phyloP scores from a whole-genome alignment of 1,284 basidiomycete species.

The Peniophora sp. region DNA sequence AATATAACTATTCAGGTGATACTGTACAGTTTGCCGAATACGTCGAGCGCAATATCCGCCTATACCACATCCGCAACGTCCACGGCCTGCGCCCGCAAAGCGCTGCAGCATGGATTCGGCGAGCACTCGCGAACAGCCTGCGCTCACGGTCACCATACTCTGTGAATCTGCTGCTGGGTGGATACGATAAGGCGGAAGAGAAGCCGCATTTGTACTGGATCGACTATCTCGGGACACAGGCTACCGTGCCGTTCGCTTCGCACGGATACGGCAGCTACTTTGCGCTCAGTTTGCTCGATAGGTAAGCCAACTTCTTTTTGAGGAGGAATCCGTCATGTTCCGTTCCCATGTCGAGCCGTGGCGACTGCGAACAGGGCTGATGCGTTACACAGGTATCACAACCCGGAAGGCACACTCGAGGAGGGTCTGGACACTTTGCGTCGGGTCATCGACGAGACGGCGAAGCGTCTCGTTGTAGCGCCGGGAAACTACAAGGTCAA shows the following conservation, averaged over 20 bases:
- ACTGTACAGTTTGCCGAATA: constrained; percentile 97
- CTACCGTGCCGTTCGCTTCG: constrained; percentile 86
- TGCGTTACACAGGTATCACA: constrained; percentile 57
- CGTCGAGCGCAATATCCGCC: constrained; percentile 89
- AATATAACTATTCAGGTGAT: constrained; percentile 54
- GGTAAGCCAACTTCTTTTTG: constrained; percentile 37
- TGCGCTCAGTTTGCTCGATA: constrained; percentile 85
- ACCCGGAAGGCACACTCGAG: constrained; percentile 75
- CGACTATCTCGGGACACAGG: constrained; percentile 90
- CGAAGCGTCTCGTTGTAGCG: constrained; percentile 79
- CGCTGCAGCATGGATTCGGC: constrained; percentile 92
- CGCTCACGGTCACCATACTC: constrained; percentile 85
- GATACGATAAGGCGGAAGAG: constrained; percentile 70
- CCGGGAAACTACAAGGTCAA: constrained; percentile 84
- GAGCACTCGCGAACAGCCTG: constrained; percentile 82
- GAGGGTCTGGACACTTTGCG: constrained; percentile 81
- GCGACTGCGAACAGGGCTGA: not conserved
- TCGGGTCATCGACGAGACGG: constrained; percentile 84
- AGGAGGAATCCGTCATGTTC: too few species aligned
- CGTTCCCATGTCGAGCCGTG: too few species aligned
- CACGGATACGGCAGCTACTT: constrained; percentile 97
- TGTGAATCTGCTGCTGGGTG: constrained; percentile 91
- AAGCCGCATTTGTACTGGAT: constrained; percentile 89
- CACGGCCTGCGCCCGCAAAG: constrained; percentile 85
- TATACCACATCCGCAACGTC: constrained; percentile 94